Conservation (phyloP, 2,329 filamentous ascomycete species). For the Sarocladium brachiariae region DNA sequence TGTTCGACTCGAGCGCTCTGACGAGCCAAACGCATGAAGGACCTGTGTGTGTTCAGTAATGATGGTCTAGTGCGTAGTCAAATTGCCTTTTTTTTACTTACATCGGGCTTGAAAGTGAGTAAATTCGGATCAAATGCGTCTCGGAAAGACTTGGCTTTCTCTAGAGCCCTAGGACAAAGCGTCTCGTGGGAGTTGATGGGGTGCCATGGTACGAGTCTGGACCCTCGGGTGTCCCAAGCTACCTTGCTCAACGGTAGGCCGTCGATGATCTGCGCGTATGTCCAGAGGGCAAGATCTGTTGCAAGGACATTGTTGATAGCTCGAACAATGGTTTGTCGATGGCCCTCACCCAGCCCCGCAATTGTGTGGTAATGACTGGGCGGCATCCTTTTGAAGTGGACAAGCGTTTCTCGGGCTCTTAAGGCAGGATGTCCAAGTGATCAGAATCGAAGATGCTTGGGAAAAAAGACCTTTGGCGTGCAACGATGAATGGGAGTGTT, state of each 20-base stretch:
- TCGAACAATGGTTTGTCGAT: conserved; percentile 6
- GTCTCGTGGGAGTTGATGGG: conserved; percentile 16
- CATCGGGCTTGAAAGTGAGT: neutral
- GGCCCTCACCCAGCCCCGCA: neutral
- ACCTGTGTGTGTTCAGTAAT: neutral
- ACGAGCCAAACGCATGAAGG: neutral
- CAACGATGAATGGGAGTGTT: neutral
- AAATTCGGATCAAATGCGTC: neutral
- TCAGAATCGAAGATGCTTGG: neutral
- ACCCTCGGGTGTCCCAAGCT: neutral
- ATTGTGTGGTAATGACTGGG: neutral
- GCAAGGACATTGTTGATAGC: conserved; percentile 14
- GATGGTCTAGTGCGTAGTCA: neutral
- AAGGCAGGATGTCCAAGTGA: neutral
- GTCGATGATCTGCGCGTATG: conserved; percentile 20
- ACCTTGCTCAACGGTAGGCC: conserved; percentile 15
- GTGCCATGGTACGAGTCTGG: conserved; percentile 7
- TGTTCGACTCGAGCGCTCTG: neutral
- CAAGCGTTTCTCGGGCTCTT: neutral
- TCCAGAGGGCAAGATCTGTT: conserved; percentile 12
- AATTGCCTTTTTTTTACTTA: neutral
- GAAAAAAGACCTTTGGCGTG: neutral
- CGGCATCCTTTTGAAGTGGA: neutral
- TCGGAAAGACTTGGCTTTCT: conserved; percentile 14
- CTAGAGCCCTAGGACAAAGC: conserved; percentile 15